Evolutionary conservation across 2,329 filamentous ascomycete genomes (phyloP), one percentile per base, ranked within the genome.

Genomic region (Ophiosphaerella narmari): DNA sequence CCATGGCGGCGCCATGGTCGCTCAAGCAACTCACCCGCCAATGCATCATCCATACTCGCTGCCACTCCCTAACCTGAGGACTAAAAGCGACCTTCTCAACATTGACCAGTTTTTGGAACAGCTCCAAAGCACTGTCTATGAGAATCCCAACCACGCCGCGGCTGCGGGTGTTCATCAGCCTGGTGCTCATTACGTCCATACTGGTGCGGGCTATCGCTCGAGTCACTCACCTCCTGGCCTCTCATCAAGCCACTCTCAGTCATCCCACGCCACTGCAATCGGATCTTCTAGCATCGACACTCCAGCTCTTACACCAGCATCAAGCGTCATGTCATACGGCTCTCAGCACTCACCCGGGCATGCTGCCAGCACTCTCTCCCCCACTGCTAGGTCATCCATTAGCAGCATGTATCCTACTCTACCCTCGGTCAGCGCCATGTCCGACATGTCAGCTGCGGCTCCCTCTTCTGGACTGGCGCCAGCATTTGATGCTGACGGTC

Each of bases 101-200:
- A 92, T 97, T 67, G 94, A 97, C 73, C 89, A 91, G 68, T 90
- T 97, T 73, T 84, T 99, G 47, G 91, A 96, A 76, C 91, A 97
- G 76, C 93, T 97, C 81, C 92, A 97, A 76, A 87, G 88, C 58
- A 97, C 93, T 39, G 91, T 97, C 41, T 97, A 97, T 71, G 94
- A 97, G 77, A 96, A 88, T 72, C 87, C 91, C 47, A 90, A 86
- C 63, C 87, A 91, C 43, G 87, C 91, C 29, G 90, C 90, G 2
- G 85, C 86, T 11, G 87, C 88, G 37, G 89, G 90, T 50, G 84
- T 95, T 50, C 88, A 89, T 63, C 85, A 91, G 55, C 85, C 89
- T 43, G 86, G 86, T 52, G 77, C 83, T 13, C 87, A 91, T 68
- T 86, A 88, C 65, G 76, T 85, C 14, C 80, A 81, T 53, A 74